A percentile compares a stretch with the other conserved stretches of the same genome.
phyloP scores from a whole-genome alignment of 108 stramenopile genomes.

The Skeletonema grethae region DNA sequence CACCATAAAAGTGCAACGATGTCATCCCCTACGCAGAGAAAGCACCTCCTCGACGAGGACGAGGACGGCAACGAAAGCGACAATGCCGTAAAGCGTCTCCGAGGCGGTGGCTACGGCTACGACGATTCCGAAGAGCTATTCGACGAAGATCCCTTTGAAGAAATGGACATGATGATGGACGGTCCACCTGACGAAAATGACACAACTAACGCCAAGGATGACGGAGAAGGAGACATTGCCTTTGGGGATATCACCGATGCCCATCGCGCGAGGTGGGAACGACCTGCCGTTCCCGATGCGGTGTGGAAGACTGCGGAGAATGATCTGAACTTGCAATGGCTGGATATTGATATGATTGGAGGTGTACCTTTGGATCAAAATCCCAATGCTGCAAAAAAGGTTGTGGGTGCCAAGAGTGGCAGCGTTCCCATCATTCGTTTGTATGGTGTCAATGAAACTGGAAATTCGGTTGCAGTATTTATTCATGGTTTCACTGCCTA shows the following conservation, averaged over 20 bases:
- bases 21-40: background rate
- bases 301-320: constrained; percentile 34
- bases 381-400: constrained; percentile 62
- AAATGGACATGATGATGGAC: constrained; percentile 9
- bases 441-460: constrained; percentile 93
- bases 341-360: constrained; percentile 95
- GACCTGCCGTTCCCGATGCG: constrained; percentile 47
- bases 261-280: constrained; percentile 45
- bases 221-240: constrained; percentile 20
- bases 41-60: background rate
- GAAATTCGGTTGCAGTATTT: constrained; percentile 90
- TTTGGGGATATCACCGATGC: constrained; percentile 36
- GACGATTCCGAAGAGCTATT: constrained; percentile 14
- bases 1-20: no score
- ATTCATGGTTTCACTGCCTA: constrained; percentile 98
- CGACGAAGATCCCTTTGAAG: constrained; percentile 17
- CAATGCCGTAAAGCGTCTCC: background rate
- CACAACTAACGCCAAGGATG: constrained; percentile 7
- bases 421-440: constrained; percentile 92
- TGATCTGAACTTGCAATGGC: constrained; percentile 90
- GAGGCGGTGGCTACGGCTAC: constrained; percentile 18
- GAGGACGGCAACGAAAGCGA: background rate
- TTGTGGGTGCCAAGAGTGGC: constrained; percentile 66
- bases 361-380: constrained; percentile 76
- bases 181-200: constrained; percentile 12